Base-by-base conservation (phyloP, 192 early-diverging fungal species). In the Funneliformis geosporum region DNA sequence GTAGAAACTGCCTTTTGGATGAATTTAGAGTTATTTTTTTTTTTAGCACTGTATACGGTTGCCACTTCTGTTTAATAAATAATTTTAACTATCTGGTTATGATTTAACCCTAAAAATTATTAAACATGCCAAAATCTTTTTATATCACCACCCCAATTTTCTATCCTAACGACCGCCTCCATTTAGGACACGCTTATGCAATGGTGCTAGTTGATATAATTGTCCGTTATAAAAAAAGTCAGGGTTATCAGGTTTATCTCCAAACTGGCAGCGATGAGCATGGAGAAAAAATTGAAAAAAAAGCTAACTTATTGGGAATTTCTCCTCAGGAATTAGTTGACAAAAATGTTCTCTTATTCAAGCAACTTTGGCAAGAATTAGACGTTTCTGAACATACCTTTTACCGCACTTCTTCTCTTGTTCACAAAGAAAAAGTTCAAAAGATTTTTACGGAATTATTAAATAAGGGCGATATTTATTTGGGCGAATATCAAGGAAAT, bases 391-490 rank as follows among this genome's bases (percentile, higher is more conserved):
- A 67, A 28, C 66, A 67, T 27, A 67, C 12, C 28, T 67, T 67
- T 28, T 67, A 67, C 25, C 66, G 66, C 66, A 67, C 66, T 40
- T 67, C 66, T 67, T 67, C 66, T 67, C 66, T 25, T 27, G 3
- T 8, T 14, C 5, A 67, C 23, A 5, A 27, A 5, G 66, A 67
- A 67, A 67, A 67, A 67, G 66, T 67, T 40, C 66, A 67, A 67
- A 67, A 67, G 28, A 67, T 67, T 67, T 67, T 67, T 67, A 67
- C 66, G 7, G 28, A 67, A 67, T 40, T 67, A 39, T 67, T 67
- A 67, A 27, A 67, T 14, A 2, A 27, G 28, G 66, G 66, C 9
- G 66, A 67, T 14, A 28, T 67, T 67, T 67, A 67, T 40, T 67
- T 67, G 28, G 66, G 66, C 7, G 39, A 67, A 67, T 67, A 67